Evolutionary conservation across 805 yeast genomes (phyloP), one percentile per base, ranked within the genome.

Genomic region (Saccharomycopsis javanensis): DNA sequence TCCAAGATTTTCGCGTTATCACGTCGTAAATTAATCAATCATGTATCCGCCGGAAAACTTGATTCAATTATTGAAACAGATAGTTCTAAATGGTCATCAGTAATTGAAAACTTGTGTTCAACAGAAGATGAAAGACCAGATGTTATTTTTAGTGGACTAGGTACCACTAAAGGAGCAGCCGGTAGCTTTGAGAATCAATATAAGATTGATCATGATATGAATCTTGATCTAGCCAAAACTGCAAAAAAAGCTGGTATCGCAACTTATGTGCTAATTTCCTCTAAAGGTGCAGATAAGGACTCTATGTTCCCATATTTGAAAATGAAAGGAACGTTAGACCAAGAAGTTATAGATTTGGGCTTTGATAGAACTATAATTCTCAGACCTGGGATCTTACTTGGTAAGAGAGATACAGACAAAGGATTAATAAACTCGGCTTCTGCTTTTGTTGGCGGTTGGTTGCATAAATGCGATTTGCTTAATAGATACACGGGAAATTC

Each of bases 271-370:
- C 67, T 90, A 13, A 77, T 90, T 4, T 81, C 90, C 3, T 72
- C 90, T 2, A 54, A 65, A 0, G 89, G 89, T n/a, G 88, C 96
- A 0, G 73, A 72, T 58, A 64, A 78, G 0, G 62, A 65, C 35
- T 86, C 96, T 0, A 63, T 63, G n/a, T 73, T 87, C 46, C 77
- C 83, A 4, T 90, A 89, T 64, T 55, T 79, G 50, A 75, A 75
- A 63, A 75, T 85, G 69, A 90, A 90, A 67, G 96, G 96, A 30
- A 79, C 82, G 54, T 73, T 86, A 53, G 97, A 90, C 67, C 78
- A 82, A 50, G 88, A 81, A 51, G 72, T 90, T 8, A 69, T 75
- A 50, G 81, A 72, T 0, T 72, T 89, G 57, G 77, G 75, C 28
- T 90, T 88, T 68, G 83, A 82, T n/a, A 75, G 81, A 55, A 82